phyloP scores from a whole-genome alignment of 345 rosid species.

The Salix exigua region DNA sequence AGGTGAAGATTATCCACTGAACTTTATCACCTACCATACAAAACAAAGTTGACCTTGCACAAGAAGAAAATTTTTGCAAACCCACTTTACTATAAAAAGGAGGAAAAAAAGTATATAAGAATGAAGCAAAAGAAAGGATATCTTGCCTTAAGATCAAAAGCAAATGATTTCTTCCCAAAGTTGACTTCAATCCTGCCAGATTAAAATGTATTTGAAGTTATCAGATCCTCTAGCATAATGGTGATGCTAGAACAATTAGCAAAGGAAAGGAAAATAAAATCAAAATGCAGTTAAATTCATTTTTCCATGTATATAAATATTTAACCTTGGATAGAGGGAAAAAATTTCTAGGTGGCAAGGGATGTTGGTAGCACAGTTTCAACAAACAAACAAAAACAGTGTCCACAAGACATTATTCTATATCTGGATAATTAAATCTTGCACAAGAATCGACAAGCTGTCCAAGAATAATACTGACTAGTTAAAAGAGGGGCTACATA shows the following conservation, averaged over 20 bases:
- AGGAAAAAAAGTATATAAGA: neutral
- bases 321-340: neutral
- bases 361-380: neutral
- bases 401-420: neutral
- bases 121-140: neutral
- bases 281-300: neutral
- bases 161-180: conserved; percentile 76
- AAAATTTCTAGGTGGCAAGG: neutral
- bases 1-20: neutral
- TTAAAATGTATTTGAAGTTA: conserved; percentile 15
- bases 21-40: neutral
- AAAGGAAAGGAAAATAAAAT: neutral
- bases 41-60: neutral
- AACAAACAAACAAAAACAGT: neutral
- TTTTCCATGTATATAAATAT: neutral
- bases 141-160: conserved; percentile 77
- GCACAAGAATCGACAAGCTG: neutral
- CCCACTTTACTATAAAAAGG: neutral
- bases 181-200: conserved; percentile 79
- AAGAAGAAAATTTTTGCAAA: neutral
- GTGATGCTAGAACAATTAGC: neutral
- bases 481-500: conserved; percentile 38
- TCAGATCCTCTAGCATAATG: neutral
- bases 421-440: conserved; percentile 2
- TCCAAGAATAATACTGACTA: neutral